Percentiles rank a stretch among this genome's conserved stretches.
Conservation (phyloP, 2,329 filamentous ascomycete species). For the Colletotrichum neosansevieriae region DNA sequence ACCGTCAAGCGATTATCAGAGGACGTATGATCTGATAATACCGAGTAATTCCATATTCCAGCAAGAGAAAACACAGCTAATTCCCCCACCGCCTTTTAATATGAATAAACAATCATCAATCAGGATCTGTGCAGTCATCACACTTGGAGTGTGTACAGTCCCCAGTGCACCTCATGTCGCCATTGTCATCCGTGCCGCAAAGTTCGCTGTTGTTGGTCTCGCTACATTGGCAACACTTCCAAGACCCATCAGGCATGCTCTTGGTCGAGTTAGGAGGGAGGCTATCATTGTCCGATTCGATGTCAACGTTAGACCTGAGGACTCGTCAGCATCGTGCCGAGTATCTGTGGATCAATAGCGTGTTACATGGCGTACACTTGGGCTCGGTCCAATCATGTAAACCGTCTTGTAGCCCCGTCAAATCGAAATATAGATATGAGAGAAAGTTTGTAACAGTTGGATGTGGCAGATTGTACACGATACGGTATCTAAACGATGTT, state of each 20-base stretch:
- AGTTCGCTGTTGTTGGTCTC: constrained; percentile 23
- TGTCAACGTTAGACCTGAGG: background rate
- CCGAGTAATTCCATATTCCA: too few species aligned
- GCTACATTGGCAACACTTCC: constrained; percentile 16
- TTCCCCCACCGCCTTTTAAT: too few species aligned
- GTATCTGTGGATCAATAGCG: too few species aligned
- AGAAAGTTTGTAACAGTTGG: too few species aligned
- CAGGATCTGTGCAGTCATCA: constrained; percentile 12
- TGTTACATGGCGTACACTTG: background rate
- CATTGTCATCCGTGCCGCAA: constrained; percentile 13
- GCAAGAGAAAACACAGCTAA: too few species aligned
- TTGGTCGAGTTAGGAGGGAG: background rate
- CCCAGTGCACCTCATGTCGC: constrained; percentile 16
- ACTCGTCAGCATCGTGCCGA: background rate
- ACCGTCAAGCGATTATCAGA: too few species aligned
- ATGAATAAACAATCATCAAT: background rate
- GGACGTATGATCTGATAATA: too few species aligned
- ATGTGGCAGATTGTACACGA: too few species aligned
- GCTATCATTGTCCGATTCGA: background rate
- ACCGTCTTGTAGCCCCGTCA: too few species aligned
- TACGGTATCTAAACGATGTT: too few species aligned
- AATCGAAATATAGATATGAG: too few species aligned
- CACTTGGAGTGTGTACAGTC: constrained; percentile 11
- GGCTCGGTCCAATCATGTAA: too few species aligned
- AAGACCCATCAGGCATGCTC: constrained; percentile 20